Conservation (phyloP, 305 asterid species). For the Ilex paraguariensis region DNA sequence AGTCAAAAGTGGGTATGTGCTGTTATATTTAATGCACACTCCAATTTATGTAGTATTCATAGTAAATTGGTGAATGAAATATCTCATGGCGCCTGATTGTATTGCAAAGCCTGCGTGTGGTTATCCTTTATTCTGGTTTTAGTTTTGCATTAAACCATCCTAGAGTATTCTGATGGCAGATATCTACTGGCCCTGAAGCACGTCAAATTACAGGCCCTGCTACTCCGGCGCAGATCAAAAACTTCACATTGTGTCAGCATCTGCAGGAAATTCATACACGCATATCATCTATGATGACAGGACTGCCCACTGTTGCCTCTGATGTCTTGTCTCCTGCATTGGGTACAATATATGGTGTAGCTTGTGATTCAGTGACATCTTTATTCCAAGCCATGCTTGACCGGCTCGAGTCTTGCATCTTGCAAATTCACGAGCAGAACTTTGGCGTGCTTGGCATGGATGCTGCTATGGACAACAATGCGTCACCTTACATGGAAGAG, state of each 20-base stretch:
- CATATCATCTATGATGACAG: slow-evolving; percentile 50
- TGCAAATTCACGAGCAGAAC: slow-evolving; percentile 86
- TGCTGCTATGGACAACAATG: slow-evolving; percentile 69
- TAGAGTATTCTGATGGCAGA: slow-evolving; percentile 32
- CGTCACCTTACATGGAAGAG: slow-evolving; percentile 96
- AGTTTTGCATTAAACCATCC: too few species aligned
- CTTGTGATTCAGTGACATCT: slow-evolving; percentile 88
- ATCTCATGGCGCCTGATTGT: too few species aligned
- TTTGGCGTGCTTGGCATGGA: slow-evolving; percentile 73
- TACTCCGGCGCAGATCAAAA: slow-evolving; percentile 76
- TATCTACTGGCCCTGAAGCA: slow-evolving; percentile 94
- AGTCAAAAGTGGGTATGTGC: too few species aligned
- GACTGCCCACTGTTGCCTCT: slow-evolving; percentile 64
- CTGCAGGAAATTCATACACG: slow-evolving; percentile 88
- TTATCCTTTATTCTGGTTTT: too few species aligned
- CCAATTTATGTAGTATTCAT: too few species aligned
- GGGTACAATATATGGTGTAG: slow-evolving; percentile 75
- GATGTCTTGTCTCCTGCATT: slow-evolving; percentile 82
- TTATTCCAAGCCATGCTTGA: slow-evolving; percentile 92
- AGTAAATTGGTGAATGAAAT: too few species aligned
- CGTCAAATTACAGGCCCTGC: slow-evolving; percentile 91
- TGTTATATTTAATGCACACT: too few species aligned
- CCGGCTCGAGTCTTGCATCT: slow-evolving; percentile 74
- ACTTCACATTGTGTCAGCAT: slow-evolving; percentile 78
- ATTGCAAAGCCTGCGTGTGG: too few species aligned